Evolutionary conservation across 306 rosid species (phyloP).

Genomic region (Styphnolobium japonicum): DNA sequence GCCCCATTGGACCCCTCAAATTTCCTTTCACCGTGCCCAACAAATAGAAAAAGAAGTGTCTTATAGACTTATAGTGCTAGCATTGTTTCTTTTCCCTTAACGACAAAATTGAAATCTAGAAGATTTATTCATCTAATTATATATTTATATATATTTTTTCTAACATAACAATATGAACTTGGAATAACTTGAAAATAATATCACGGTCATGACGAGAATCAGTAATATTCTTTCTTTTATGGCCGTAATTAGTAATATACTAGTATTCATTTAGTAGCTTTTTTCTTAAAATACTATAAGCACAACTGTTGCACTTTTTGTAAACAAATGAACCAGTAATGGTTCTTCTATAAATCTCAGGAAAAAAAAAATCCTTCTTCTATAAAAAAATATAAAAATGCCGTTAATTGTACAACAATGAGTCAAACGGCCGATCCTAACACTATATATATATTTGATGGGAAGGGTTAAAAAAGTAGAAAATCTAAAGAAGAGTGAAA

Average conservation of each 20-base stretch:
- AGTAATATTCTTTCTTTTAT: background rate
- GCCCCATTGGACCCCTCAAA: background rate
- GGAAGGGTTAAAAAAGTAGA: too few species aligned
- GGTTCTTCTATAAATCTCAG: too few species aligned
- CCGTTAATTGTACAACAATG: too few species aligned
- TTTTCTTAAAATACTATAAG: too few species aligned
- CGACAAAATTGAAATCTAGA: background rate
- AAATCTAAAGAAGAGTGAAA: too few species aligned
- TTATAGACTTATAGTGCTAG: background rate
- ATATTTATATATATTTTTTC: background rate
- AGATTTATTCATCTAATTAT: background rate
- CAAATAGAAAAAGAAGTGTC: background rate
- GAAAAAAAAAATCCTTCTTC: too few species aligned
- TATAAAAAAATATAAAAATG: too few species aligned
- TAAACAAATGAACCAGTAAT: too few species aligned
- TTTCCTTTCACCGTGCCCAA: slow-evolving; percentile 6
- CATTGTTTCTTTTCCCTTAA: background rate
- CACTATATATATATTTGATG: background rate
- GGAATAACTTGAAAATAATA: background rate
- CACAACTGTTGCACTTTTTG: too few species aligned
- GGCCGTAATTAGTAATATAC: too few species aligned
- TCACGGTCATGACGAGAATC: background rate
- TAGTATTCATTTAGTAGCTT: too few species aligned
- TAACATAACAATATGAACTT: background rate
- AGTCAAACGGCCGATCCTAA: too few species aligned